Conservation (phyloP, 805 yeast species). For the Zygosaccharomyces gambellarensis region DNA sequence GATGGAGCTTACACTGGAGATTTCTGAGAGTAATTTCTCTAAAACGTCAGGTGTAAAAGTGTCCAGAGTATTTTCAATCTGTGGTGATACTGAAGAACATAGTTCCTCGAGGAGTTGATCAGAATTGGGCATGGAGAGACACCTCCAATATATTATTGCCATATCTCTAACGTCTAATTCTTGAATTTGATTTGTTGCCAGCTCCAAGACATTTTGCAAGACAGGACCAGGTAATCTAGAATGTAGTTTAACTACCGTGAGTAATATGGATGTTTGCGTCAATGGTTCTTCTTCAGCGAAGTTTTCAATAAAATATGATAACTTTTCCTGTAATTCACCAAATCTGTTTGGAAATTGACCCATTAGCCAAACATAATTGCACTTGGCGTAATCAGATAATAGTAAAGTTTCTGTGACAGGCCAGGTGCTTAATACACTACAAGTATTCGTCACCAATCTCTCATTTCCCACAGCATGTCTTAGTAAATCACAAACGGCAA, state of each 20-base stretch:
- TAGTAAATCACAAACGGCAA: constrained; percentile 59
- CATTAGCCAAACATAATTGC: constrained; percentile 60
- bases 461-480: constrained; percentile 55
- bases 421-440: constrained; percentile 37
- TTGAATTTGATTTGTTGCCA: constrained; percentile 60
- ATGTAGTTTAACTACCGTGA: constrained; percentile 56
- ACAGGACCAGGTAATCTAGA: constrained; percentile 41
- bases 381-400: constrained; percentile 43
- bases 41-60: constrained; percentile 63
- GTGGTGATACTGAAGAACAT: constrained; percentile 50
- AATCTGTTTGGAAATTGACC: constrained; percentile 67
- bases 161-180: constrained; percentile 77
- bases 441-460: constrained; percentile 23
- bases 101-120: constrained; percentile 24
- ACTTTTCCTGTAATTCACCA: constrained; percentile 45
- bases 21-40: constrained; percentile 63
- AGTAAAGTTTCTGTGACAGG: constrained; percentile 42
- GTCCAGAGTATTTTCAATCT: constrained; percentile 67
- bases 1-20: constrained; percentile 83
- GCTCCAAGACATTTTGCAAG: constrained; percentile 56
- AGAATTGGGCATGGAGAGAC: constrained; percentile 46
- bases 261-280: constrained; percentile 56
- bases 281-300: constrained; percentile 56
- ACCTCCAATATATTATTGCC: constrained; percentile 77
- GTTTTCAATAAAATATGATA: constrained; percentile 44